A percentile compares a stretch with the other conserved stretches of the same genome.
These are phyloP conservation scores for Niveomyces coronatus DNA, from an alignment of 2,329 filamentous ascomycete genomes.

Conservation along the genomic window DNA sequence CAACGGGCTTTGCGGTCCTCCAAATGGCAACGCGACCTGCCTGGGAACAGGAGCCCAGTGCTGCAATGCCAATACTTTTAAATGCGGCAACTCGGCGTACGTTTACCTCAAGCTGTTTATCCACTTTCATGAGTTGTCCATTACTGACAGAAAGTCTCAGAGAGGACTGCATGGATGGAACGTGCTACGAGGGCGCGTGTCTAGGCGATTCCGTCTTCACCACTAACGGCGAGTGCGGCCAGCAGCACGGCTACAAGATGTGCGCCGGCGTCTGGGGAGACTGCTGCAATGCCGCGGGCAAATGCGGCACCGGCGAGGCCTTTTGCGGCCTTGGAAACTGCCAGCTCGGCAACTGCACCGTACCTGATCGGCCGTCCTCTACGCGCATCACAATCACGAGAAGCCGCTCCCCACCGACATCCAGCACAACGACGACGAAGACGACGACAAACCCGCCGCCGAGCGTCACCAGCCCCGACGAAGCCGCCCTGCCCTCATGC, in stretches of 20 bases:
- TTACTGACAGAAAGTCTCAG: no score
- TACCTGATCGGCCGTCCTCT: no score
- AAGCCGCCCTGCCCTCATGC: neutral
- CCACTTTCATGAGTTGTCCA: no score
- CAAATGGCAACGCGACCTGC: slow-evolving; percentile 22
- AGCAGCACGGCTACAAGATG: slow-evolving; percentile 15
- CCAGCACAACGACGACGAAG: neutral
- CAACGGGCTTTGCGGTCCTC: slow-evolving; percentile 22
- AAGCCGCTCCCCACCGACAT: no score
- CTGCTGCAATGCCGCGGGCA: slow-evolving; percentile 19
- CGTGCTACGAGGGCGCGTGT: slow-evolving; percentile 23
- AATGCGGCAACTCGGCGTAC: slow-evolving; percentile 17
- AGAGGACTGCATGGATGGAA: slow-evolving; percentile 21
- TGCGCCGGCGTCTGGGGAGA: slow-evolving; percentile 21
- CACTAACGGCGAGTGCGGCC: slow-evolving; percentile 24
- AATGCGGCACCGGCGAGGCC: slow-evolving; percentile 16
- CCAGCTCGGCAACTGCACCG: slow-evolving; percentile 14
- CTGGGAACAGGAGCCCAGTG: slow-evolving; percentile 18
- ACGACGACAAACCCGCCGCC: neutral
- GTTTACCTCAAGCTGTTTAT: neutral
- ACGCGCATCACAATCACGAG: no score
- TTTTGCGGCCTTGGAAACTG: slow-evolving; percentile 15
- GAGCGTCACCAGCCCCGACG: neutral
- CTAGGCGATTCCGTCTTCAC: slow-evolving; percentile 17
- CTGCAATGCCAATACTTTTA: slow-evolving; percentile 22